Evolutionary conservation across 305 asterid genomes (phyloP), one percentile per base, ranked within the genome.

Genomic region (Solanum hybrid): DNA sequence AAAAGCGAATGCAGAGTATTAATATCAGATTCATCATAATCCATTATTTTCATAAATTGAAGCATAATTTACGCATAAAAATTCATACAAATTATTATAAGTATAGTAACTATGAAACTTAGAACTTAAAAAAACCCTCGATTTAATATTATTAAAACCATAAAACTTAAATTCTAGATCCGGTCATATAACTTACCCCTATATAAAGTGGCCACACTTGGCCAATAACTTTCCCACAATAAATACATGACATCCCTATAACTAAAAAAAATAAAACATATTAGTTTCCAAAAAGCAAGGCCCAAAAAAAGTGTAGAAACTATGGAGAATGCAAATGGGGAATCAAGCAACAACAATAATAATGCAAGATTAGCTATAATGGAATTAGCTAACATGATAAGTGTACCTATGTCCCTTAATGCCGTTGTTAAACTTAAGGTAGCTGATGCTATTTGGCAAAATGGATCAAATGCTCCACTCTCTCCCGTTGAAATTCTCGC

Each of bases 341-440:
- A 24, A 89, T 6, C 78, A 33, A 86, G 34, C 11, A 29, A 22
- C 36, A 64, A 29, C 9, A 29, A 61, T 5, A 34, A 36, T 3
- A 73, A 81, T 36, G 84, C 91, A 37, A 40, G 89, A 33, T 75
- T 90, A 34, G 87, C 86, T 33, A 91, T 91, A 34, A 91, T 89
- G 91, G 93, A 91, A 87, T 73, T 91, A 4, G 93, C 91, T 84
- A 88, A 91, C 89, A 91, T 91, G 93, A 91, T 91, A 61, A 91
- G 91, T 40, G 92, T 91, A 34, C 93, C 91, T 33, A 91, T 88
- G 93, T 88, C 89, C 7, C 89, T 91, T 5, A 84, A 89, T 80
- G 91, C 92, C n/a, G 76, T 90, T 69, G 91, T 91, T 18, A 91
- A 90, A 33, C 91, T 91, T 71, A 90, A 91, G 16, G 93, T 91